phyloP scores from a whole-genome alignment of 148 eudicot genomes.

The Cornus florida region DNA sequence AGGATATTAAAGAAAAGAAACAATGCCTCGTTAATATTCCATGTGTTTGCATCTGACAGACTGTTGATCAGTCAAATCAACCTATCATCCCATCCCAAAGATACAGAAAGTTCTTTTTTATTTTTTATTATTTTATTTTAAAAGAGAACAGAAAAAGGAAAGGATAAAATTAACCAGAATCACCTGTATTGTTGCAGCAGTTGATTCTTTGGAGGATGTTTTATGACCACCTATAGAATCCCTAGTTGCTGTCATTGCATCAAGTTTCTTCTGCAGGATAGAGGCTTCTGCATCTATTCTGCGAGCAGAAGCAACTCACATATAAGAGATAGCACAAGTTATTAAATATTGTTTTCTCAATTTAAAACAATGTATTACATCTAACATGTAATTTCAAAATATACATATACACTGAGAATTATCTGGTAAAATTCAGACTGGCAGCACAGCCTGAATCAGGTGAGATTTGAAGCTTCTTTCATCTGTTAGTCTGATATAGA shows the following conservation, averaged over 20 bases:
- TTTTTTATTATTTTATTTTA: too few relatives aligned
- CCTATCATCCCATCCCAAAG: background rate
- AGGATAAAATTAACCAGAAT: conserved; percentile 7
- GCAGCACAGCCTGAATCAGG: background rate
- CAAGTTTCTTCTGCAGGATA: conserved; percentile 58
- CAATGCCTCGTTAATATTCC: background rate
- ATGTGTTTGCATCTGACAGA: too few relatives aligned
- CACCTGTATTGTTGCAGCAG: conserved; percentile 72
- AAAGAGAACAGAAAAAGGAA: background rate
- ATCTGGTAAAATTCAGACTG: background rate
- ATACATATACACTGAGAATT: background rate
- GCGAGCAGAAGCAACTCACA: conserved; percentile 29
- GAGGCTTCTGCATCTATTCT: conserved; percentile 85
- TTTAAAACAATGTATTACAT: background rate
- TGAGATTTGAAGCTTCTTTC: background rate
- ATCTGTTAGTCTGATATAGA: background rate
- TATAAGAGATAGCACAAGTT: conserved; percentile 1
- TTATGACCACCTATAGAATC: conserved; percentile 39
- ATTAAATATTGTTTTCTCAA: too few relatives aligned
- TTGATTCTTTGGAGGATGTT: conserved; percentile 38
- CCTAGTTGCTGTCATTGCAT: conserved; percentile 44
- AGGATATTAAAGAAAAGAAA: too few relatives aligned
- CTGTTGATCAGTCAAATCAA: background rate
- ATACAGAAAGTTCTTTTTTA: background rate
- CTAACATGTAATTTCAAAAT: background rate